Base-by-base conservation (phyloP, 2,329 filamentous ascomycete genomes). In the Nothomitra cinnamomea region DNA sequence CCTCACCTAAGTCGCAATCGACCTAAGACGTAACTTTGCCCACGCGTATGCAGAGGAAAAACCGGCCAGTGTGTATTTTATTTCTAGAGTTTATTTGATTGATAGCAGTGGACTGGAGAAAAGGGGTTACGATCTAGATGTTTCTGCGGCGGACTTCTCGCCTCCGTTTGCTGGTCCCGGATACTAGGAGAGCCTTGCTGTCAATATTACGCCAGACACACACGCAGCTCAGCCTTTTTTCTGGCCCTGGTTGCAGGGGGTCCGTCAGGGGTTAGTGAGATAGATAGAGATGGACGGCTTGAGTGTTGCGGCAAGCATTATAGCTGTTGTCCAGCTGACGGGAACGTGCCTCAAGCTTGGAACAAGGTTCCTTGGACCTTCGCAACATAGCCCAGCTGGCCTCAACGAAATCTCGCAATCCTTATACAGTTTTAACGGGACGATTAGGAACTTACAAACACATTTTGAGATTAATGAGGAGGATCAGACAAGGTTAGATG, bases 271-370 rank as follows among this genome's bases (percentile, higher is more conserved):
- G 15, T 38, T 38, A 38, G 15, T 38, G 35, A 38, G 35, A 38
- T 38, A 38, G 35, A 38, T 38, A 7, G 15, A 38, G 35, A 47
- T 47, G 42, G 42, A 47, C 42, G 42, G 42, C n/a, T 47, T 47
- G 42, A 47, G 42, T 47, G 42, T 17, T 24, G 42, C 42, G 21
- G 42, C 42, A 17, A 47, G 42, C 42, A 47, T 47, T 47, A 47
- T 47, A 7, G n/a, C 42, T 8, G 42, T 17, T 47, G n/a, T 47
- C 21, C 42, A 47, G 17, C 21, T 47, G 42, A 47, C 42, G 7
- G 35, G 35, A n/a, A n/a, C n/a, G n/a, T n/a, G n/a, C n/a, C n/a
- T n/a, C n/a, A n/a, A n/a, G n/a, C n/a, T n/a, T n/a, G n/a, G n/a
- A n/a, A n/a, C n/a, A n/a, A n/a, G n/a, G n/a, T n/a, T n/a, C n/a